Percentiles rank a stretch among this genome's conserved stretches.
These are phyloP conservation scores for Penicillium verrucosum DNA, from an alignment of 2,329 filamentous ascomycete genomes.

Conservation along the genomic window DNA sequence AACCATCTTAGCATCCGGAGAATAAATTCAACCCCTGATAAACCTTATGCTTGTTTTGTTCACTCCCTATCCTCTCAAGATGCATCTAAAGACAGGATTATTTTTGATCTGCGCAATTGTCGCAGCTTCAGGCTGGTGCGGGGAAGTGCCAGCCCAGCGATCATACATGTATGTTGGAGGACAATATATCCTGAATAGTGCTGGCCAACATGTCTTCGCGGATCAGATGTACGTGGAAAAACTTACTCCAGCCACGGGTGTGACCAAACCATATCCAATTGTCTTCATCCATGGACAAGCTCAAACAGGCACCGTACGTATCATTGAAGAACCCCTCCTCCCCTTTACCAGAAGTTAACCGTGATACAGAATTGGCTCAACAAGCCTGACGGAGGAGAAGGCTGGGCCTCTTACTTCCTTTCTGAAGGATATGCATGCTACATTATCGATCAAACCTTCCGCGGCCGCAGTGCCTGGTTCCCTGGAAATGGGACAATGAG, in stretches of 20 bases:
- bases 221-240: slow-evolving; percentile 39
- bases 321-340: background rate
- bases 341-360: background rate
- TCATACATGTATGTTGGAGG: slow-evolving; percentile 34
- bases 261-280: slow-evolving; percentile 27
- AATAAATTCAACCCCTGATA: background rate
- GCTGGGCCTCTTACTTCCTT: slow-evolving; percentile 50
- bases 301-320: slow-evolving; percentile 33
- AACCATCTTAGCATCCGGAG: background rate
- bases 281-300: slow-evolving; percentile 33
- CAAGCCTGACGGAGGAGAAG: slow-evolving; percentile 47
- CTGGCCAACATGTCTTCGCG: slow-evolving; percentile 21
- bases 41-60: background rate
- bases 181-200: slow-evolving; percentile 18
- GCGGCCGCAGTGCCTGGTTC: slow-evolving; percentile 33
- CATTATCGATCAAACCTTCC: slow-evolving; percentile 41
- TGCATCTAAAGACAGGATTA: slow-evolving; percentile 8
- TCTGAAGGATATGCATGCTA: slow-evolving; percentile 47
- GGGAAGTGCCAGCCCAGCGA: slow-evolving; percentile 11
- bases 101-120: slow-evolving; percentile 7
- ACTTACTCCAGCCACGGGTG: slow-evolving; percentile 23
- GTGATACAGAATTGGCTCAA: slow-evolving; percentile 43
- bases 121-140: slow-evolving; percentile 7
- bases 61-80: background rate
- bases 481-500: slow-evolving; percentile 18